Percentiles rank a stretch among this genome's conserved stretches.
Evolutionary conservation across 148 eudicot species (phyloP).

Genomic region (Vaccinium myrtillus): DNA sequence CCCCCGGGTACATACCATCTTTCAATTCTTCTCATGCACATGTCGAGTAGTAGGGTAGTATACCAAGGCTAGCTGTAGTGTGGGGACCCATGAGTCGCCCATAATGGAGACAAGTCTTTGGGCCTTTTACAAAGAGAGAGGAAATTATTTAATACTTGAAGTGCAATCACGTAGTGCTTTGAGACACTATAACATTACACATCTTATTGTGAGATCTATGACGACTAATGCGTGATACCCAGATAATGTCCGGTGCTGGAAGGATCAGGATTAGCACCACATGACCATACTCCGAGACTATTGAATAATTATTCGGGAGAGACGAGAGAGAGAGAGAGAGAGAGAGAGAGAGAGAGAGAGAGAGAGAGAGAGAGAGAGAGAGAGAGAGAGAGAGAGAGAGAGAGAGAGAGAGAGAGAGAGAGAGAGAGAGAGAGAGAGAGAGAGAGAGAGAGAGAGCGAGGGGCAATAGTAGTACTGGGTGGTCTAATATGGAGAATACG

Average conservation of each 20-base stretch:
- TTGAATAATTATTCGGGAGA: too few relatives aligned
- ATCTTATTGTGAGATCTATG: too few relatives aligned
- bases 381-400: neutral
- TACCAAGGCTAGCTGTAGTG: neutral
- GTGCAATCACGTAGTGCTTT: too few relatives aligned
- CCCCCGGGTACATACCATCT: neutral
- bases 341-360: neutral
- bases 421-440: neutral
- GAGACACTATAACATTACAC: too few relatives aligned
- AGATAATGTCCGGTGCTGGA: too few relatives aligned
- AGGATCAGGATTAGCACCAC: too few relatives aligned
- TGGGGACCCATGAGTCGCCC: constrained; percentile 20
- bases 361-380: neutral
- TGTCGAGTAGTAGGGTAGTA: neutral
- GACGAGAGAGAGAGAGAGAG: neutral
- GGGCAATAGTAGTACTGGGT: neutral
- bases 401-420: neutral
- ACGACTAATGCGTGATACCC: too few relatives aligned
- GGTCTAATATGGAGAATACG: constrained; percentile 18
- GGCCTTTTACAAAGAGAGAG: neutral
- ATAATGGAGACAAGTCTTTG: constrained; percentile 21
- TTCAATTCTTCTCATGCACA: neutral
- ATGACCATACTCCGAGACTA: too few relatives aligned
- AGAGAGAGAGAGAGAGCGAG: neutral
- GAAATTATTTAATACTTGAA: too few relatives aligned